Conservation (phyloP, 108 stramenopile species). For the Pseudonitzschia delicatissima region DNA sequence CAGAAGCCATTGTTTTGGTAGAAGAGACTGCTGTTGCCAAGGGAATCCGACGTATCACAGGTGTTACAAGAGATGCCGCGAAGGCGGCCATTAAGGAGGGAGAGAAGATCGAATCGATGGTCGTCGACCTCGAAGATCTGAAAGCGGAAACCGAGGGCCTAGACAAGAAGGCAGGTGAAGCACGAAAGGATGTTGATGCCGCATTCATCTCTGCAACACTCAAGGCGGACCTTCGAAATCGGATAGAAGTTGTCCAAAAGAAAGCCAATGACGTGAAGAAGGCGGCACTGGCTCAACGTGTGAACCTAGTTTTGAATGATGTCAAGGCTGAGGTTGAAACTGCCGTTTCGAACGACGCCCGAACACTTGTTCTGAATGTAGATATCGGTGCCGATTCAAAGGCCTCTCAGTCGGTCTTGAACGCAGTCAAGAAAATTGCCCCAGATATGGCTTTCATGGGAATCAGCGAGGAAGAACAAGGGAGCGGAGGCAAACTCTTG, state of each 20-base stretch:
- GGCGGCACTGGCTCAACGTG: slow-evolving; percentile 61
- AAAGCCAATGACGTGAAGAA: slow-evolving; percentile 83
- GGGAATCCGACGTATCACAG: slow-evolving; percentile 97
- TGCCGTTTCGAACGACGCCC: slow-evolving; percentile 49
- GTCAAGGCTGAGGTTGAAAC: slow-evolving; percentile 49
- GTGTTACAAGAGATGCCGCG: slow-evolving; percentile 87
- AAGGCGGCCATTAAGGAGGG: slow-evolving; percentile 72
- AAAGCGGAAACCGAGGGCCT: slow-evolving; percentile 47
- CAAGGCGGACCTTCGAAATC: slow-evolving; percentile 74
- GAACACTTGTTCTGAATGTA: slow-evolving; percentile 68
- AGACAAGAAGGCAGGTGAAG: slow-evolving; percentile 74
- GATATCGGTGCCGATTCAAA: slow-evolving; percentile 93
- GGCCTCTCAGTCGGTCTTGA: slow-evolving; percentile 86
- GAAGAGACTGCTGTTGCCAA: slow-evolving; percentile 97
- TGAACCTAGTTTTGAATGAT: slow-evolving; percentile 56
- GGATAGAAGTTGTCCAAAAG: slow-evolving; percentile 84
- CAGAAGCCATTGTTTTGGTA: slow-evolving; percentile 89
- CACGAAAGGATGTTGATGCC: slow-evolving; percentile 80
- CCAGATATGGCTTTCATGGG: slow-evolving; percentile 85
- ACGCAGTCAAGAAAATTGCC: slow-evolving; percentile 81
- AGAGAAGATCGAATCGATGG: slow-evolving; percentile 45
- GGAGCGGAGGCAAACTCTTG: slow-evolving; percentile 81
- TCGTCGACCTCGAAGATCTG: slow-evolving; percentile 53
- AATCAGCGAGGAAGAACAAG: slow-evolving; percentile 68
- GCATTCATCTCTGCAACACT: slow-evolving; percentile 73